These are phyloP conservation scores for Neopestalotiopsis rosae DNA, from an alignment of 2,329 filamentous ascomycete species.

Conservation along the genomic window DNA sequence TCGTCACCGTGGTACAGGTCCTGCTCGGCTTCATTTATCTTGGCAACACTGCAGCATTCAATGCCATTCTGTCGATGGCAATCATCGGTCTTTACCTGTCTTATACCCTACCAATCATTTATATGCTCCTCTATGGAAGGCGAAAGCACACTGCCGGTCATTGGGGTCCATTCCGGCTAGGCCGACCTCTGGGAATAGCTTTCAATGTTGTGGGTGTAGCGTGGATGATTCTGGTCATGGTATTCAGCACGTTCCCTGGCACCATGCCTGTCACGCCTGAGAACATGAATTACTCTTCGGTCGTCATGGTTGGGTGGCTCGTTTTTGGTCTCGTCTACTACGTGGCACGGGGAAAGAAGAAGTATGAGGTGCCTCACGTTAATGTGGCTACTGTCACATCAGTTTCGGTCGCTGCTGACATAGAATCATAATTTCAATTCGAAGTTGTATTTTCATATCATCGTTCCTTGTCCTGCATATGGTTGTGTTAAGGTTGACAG, in stretches of 20 bases:
- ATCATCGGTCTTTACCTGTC: constrained; percentile 50
- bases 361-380: constrained; percentile 32
- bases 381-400: not conserved
- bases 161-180: not conserved
- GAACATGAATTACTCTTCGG: constrained; percentile 53
- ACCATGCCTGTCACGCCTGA: constrained; percentile 43
- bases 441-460: not conserved
- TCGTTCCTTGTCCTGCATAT: no score
- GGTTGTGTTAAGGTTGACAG: no score
- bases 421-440: not conserved
- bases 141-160: not conserved
- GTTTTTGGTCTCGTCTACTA: constrained; percentile 42
- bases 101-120: constrained; percentile 41
- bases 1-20: constrained; percentile 33
- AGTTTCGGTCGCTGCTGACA: not conserved
- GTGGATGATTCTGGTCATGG: constrained; percentile 49
- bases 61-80: constrained; percentile 45
- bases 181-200: constrained; percentile 37
- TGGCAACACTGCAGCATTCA: constrained; percentile 48
- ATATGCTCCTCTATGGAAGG: not conserved
- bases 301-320: constrained; percentile 47
- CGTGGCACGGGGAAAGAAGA: constrained; percentile 25
- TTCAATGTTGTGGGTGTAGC: constrained; percentile 46
- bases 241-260: constrained; percentile 52
- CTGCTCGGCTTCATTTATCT: constrained; percentile 44